These are phyloP conservation scores for Xeromyces bisporus DNA, from an alignment of 495 filamentous ascomycete species.

Conservation along the genomic window DNA sequence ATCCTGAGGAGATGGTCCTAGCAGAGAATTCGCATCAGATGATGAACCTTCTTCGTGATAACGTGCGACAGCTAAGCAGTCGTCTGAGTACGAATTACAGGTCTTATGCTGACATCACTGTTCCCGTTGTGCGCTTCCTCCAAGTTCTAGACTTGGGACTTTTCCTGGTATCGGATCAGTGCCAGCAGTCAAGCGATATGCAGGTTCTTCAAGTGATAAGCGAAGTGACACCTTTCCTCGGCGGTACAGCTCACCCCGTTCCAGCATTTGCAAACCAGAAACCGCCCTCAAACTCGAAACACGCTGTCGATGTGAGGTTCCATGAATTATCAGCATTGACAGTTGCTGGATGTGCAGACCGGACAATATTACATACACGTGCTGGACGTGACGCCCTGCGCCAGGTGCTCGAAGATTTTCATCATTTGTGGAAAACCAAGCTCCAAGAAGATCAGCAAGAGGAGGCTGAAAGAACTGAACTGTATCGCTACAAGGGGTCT, in stretches of 20 bases:
- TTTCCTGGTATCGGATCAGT: slow-evolving; percentile 33
- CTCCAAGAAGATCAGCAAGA: slow-evolving; percentile 56
- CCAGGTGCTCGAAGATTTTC: slow-evolving; percentile 49
- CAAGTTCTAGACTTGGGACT: slow-evolving; percentile 64
- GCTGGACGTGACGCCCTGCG: slow-evolving; percentile 17
- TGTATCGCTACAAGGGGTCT: slow-evolving; percentile 68
- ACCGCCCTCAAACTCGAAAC: slow-evolving; percentile 13
- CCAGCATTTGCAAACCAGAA: slow-evolving; percentile 5
- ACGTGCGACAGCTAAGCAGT: slow-evolving; percentile 48
- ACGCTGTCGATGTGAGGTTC: slow-evolving; percentile 29
- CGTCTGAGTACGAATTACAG: slow-evolving; percentile 50
- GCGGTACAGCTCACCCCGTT: slow-evolving; percentile 22
- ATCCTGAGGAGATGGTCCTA: slow-evolving; percentile 27
- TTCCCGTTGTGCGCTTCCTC: slow-evolving; percentile 64
- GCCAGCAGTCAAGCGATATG: slow-evolving; percentile 7
- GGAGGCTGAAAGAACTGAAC: slow-evolving; percentile 48
- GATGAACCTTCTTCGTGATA: slow-evolving; percentile 45
- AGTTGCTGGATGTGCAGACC: slow-evolving; percentile 19
- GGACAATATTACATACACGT: slow-evolving; percentile 13
- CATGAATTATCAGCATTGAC: slow-evolving; percentile 25
- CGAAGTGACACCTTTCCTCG: slow-evolving; percentile 45
- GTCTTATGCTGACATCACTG: slow-evolving; percentile 69
- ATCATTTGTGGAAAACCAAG: slow-evolving; percentile 58
- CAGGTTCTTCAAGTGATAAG: slow-evolving; percentile 25
- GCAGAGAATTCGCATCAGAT: slow-evolving; percentile 12